Evolutionary conservation across 345 rosid genomes (phyloP), one percentile per base, ranked within the genome.

Genomic region (Trapa bicornis): DNA sequence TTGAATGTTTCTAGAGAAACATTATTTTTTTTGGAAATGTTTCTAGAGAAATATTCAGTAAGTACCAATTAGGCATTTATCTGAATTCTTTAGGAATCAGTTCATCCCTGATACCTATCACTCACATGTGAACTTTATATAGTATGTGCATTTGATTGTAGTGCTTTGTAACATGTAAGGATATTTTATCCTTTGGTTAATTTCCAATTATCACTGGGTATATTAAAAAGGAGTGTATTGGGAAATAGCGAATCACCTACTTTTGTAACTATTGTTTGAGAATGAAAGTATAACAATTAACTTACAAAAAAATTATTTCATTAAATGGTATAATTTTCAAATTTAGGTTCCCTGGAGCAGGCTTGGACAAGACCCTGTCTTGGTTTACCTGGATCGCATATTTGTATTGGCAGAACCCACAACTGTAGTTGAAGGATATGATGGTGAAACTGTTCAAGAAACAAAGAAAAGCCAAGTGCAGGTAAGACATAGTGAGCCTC

Each of bases 341-440:
- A 53, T 65, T 64, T 85, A 93, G 98, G 98, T 93, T 66, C 98
- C 97, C 10, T 90, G 98, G 98, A 93, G 91, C 80, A 88, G 92
- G 82, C 97, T 93, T 68, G 98, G 97, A 71, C 97, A 93, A 83
- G 97, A 93, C 67, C 97, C 99, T 36, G 97, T 94, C 71, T 73
- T 89, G 67, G 97, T 94, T 78, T 80, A 68, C 74, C 80, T 94
- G 80, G 99, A 94, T 85, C 86, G 88, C 22, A 91, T 94, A 61
- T 94, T 78, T 79, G 79, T 94, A 65, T 78, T 92, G 73, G 96
- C 92, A 45, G 96, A 89, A 79, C 94, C 98, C 66, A 89, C 86
- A 70, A 93, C 97, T 14, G 76, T 72, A 67, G 91, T 93, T 52
- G 92, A 88, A 79, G 92, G 97, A 70, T 70, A 48, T 71, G 84